Evolutionary conservation across 805 yeast genomes (phyloP).

Genomic region (Grigorovia yakushimaensis): DNA sequence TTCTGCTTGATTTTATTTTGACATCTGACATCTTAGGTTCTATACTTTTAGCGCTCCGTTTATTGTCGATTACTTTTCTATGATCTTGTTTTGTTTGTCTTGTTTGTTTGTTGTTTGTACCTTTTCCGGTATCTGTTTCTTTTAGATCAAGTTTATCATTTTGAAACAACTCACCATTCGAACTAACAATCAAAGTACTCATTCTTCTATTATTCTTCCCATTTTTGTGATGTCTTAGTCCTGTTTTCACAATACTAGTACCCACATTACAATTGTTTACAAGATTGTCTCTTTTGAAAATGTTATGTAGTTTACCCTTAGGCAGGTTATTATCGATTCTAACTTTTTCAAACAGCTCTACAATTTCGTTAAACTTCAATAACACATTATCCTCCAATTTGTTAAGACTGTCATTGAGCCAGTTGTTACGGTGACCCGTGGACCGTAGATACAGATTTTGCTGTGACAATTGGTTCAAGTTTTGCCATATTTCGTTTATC

Average conservation of each 20-base stretch:
- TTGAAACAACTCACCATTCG: not conserved
- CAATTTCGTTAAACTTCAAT: constrained; percentile 37
- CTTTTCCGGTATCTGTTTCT: not conserved
- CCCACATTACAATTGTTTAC: not conserved
- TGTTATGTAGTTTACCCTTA: not conserved
- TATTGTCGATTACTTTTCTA: not conserved
- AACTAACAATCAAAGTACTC: not conserved
- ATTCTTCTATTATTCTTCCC: not conserved
- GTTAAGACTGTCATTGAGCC: constrained; percentile 30
- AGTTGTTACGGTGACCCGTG: constrained; percentile 23
- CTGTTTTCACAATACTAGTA: not conserved
- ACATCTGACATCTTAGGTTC: not conserved
- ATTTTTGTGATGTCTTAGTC: too few relatives aligned
- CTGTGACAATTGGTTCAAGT: constrained; percentile 38
- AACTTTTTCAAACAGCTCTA: constrained; percentile 33
- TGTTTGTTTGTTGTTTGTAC: not conserved
- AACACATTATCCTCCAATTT: constrained; percentile 35
- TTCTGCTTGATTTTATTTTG: not conserved
- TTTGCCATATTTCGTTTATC: constrained; percentile 44
- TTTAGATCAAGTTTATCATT: not conserved
- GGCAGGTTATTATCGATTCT: constrained; percentile 34
- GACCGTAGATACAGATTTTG: constrained; percentile 40
- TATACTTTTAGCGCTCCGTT: too few relatives aligned
- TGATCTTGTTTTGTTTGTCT: not conserved
- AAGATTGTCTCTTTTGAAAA: not conserved